Conservation (phyloP, 2,329 filamentous ascomycete species). For the Lecanicillium sp. region DNA sequence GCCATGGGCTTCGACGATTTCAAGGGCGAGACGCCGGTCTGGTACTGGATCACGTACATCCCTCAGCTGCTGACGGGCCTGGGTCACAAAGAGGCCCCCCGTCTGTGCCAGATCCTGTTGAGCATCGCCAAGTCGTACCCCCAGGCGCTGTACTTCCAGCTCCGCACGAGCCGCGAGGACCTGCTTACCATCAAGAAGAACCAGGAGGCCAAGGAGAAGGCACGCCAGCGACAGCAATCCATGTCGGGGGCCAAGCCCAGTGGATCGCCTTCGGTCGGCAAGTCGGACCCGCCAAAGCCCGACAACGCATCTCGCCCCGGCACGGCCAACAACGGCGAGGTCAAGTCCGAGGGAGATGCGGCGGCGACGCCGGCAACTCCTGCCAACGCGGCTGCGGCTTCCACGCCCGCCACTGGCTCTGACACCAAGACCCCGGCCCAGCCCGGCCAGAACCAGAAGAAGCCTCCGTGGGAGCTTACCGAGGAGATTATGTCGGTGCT, state of each 20-base stretch:
- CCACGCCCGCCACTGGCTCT: constrained; percentile 23
- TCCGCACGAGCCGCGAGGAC: constrained; percentile 89
- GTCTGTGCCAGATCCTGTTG: constrained; percentile 78
- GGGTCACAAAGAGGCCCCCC: constrained; percentile 82
- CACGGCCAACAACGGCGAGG: constrained; percentile 44
- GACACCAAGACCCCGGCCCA: constrained; percentile 10
- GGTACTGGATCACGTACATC: constrained; percentile 99
- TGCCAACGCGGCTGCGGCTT: constrained; percentile 19
- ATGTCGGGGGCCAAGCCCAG: constrained; percentile 39
- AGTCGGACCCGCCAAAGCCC: constrained; percentile 42
- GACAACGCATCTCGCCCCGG: constrained; percentile 41
- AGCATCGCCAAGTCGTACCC: constrained; percentile 96
- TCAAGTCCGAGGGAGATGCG: constrained; percentile 41
- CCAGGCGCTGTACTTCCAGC: constrained; percentile 91
- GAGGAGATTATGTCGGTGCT: constrained; percentile 93
- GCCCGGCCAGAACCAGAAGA: constrained; percentile 44
- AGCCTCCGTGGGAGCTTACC: constrained; percentile 91
- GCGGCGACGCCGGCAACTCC: constrained; percentile 17
- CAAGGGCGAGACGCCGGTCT: constrained; percentile 94
- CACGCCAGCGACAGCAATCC: constrained; percentile 44
- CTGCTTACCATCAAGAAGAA: constrained; percentile 87
- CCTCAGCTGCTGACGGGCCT: constrained; percentile 90
- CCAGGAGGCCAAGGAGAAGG: constrained; percentile 68
- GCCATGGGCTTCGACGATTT: constrained; percentile 88
- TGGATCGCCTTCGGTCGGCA: constrained; percentile 44